A percentile compares a stretch with the other conserved stretches of the same genome.
phyloP scores from a whole-genome alignment of 352 stramenopile species.

The Globisporangium parvum region DNA sequence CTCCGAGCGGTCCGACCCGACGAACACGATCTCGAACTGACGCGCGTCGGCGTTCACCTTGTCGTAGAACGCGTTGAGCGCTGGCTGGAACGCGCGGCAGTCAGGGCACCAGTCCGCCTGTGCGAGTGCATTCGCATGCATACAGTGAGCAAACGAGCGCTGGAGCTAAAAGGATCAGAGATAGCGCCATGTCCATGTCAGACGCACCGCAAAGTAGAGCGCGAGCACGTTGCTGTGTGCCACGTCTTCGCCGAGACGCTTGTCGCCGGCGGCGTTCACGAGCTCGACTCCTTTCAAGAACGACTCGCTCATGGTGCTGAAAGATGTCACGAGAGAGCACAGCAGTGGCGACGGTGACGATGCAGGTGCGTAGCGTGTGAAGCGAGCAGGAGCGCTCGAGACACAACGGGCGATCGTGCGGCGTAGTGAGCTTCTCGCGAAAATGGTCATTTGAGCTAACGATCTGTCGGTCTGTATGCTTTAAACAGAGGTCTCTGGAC shows the following conservation, averaged over 20 bases:
- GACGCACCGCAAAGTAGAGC: slow-evolving; percentile 68
- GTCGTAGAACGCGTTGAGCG: slow-evolving; percentile 71
- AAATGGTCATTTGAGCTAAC: slow-evolving; percentile 4
- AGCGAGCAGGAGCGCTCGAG: neutral
- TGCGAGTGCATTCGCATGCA: neutral
- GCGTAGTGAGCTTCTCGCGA: neutral
- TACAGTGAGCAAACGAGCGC: neutral
- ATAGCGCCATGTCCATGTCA: neutral
- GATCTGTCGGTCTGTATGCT: too few relatives aligned
- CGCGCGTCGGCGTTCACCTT: slow-evolving; percentile 27
- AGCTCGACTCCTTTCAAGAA: slow-evolving; percentile 53
- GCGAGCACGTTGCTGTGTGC: slow-evolving; percentile 50
- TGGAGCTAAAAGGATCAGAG: neutral
- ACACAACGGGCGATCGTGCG: neutral
- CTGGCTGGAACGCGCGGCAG: slow-evolving; percentile 71
- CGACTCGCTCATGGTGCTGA: neutral
- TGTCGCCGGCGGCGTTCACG: slow-evolving; percentile 48
- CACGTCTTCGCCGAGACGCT: slow-evolving; percentile 34
- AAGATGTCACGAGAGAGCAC: neutral
- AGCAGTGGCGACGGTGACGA: too few relatives aligned
- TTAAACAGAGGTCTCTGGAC: too few relatives aligned
- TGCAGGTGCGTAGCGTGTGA: neutral
- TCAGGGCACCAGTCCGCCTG: slow-evolving; percentile 82
- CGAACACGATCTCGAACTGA: slow-evolving; percentile 71
- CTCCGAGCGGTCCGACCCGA: too few relatives aligned